Evolutionary conservation across 2,329 filamentous ascomycete species (phyloP), one percentile per base, ranked within the genome.

Genomic region (Cryphonectria carpinicola): DNA sequence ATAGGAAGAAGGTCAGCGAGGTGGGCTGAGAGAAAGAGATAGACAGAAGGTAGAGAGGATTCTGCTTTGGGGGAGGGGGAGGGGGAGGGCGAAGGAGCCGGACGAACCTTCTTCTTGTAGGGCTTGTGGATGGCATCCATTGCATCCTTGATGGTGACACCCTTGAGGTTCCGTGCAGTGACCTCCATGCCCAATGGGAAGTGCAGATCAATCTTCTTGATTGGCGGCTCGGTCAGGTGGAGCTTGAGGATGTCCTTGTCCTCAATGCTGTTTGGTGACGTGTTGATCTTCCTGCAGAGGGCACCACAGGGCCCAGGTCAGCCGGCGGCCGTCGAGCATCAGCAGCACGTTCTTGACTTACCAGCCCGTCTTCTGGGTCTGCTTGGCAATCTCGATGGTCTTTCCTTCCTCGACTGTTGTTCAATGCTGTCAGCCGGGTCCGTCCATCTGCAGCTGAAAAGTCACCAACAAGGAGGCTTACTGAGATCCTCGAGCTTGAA

Each of bases 121-220:
- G 93, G 89, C 87, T 97, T 98, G 87, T 97, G 87, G 83, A 98
- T 98, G 78, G 94, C 95, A 81, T 98, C 95, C 81, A 97, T 81
- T 71, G 94, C 94, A 82, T 98, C 95, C 86, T 98, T 98, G 87
- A 98, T 95, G 70, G 95, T 98, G 76, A 98, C 94, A 70, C 95
- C 95, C 82, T 95, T 95, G 77, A 95, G 85, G 83, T 98, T 98
- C 78, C 95, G 89, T 79, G 94, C 95, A 43, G 92, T 93, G 75
- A 98, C 93, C 79, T 95, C 91, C 69, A 96, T 88, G 66, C 95
- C 95, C 67, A 97, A 86, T 22, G 93, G 93, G 87, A 97, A 97
- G 83, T 94, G 90, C 63, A 98, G 87, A 82, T 97, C 94, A 82
- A 98, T 95, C 85, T 93, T 95, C 88, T 96, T 97, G 81, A 98